Evolutionary conservation across 2,329 filamentous ascomycete species (phyloP).

Genomic region (Madurella fahalii): DNA sequence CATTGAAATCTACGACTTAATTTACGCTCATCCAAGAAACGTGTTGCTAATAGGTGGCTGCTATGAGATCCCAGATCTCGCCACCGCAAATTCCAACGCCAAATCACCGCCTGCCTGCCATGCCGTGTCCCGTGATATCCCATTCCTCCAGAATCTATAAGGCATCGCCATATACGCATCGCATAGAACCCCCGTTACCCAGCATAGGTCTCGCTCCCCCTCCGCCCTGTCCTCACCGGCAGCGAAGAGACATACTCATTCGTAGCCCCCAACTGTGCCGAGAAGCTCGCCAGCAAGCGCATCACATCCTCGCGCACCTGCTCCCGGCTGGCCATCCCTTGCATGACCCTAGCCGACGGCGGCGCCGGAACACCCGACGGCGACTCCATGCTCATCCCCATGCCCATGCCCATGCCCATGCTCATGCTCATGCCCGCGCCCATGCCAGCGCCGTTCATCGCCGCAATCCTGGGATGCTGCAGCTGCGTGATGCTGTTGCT

Average conservation of each 20-base stretch:
- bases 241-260: conserved; percentile 29
- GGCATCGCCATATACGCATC: background rate
- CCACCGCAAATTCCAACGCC: conserved; percentile 1
- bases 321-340: conserved; percentile 30
- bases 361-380: conserved; percentile 37
- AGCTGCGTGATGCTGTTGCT: conserved; percentile 12
- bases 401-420: background rate
- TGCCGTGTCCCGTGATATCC: background rate
- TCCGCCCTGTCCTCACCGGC: conserved; percentile 26
- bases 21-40: background rate
- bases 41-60: background rate
- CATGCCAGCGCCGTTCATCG: conserved; percentile 9
- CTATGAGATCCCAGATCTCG: background rate
- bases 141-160: background rate
- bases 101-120: background rate
- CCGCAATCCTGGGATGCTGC: conserved; percentile 12
- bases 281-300: conserved; percentile 32
- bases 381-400: conserved; percentile 28
- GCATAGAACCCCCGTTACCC: background rate
- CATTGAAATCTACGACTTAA: background rate
- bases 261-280: conserved; percentile 32
- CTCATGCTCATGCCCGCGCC: conserved; percentile 28
- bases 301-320: conserved; percentile 33
- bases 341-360: conserved; percentile 49
- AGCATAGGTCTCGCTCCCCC: conserved; percentile 18